Base-by-base conservation (phyloP, 495 filamentous ascomycete genomes). In the Gamarada debralockiae region DNA sequence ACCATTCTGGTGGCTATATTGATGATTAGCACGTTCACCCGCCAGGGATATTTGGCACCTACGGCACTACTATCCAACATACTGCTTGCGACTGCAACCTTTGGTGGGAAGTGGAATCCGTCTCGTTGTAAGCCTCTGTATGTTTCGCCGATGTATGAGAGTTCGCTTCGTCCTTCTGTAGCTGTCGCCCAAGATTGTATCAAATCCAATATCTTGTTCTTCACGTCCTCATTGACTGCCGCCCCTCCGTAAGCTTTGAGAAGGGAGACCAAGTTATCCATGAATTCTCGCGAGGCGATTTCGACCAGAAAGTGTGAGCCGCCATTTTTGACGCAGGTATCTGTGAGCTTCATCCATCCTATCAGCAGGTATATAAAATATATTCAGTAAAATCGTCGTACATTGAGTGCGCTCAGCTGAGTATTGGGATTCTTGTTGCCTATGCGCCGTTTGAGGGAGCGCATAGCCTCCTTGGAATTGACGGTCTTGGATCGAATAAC, bases 251-350 rank as follows among this genome's bases (percentile, higher is more conserved):
- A 81, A 5, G 80, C 83, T 65, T 92, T 93, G 34, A 97, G 74
- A 6, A 98, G 73, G 15, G 91, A 96, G 9, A 91, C 87, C 27
- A 97, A 70, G 61, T 95, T 97, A 68, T 97, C 93, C 89, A 98
- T 95, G 59, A 97, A 98, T 71, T 98, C 93, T 51, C 92, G 82
- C 2, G 92, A 96, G 13, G 93, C 92, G 53, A 98, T 92, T 70
- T 97, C 93, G 44, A 83, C 76, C 38, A 98, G 81, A 64, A 98
- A 98, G 70, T 98, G 93, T n/a, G 85, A 82, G 39, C 93, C 93
- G 21, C 93, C 93, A 70, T 98, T 98, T 70, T 98, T 98, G 25
- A 97, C 92, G 65, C 93, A 97, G 5, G 93, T 97, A 73, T 98
- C 93, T 25, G 92, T 96, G 54, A 98, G 85, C 52, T 61, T 20